Evolutionary conservation across 2,329 filamentous ascomycete genomes (phyloP).

Genomic region (Colletotrichum spaethianum): DNA sequence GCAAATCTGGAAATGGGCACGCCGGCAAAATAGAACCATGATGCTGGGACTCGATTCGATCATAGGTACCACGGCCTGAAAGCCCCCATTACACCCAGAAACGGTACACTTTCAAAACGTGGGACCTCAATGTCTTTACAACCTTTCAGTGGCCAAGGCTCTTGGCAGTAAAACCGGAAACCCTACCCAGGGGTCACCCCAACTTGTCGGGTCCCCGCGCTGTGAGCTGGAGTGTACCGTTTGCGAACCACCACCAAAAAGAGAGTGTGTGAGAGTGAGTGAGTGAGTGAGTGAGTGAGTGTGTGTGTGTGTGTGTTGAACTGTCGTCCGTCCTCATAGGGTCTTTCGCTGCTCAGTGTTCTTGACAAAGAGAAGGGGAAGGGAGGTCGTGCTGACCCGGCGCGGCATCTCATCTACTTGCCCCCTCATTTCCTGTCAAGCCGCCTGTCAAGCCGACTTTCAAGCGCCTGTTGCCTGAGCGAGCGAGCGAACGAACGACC

Average conservation of each 20-base stretch:
- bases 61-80: not conserved
- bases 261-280: too few relatives aligned
- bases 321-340: not conserved
- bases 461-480: not conserved
- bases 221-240: not conserved
- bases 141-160: constrained; percentile 29
- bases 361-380: not conserved
- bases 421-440: not conserved
- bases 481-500: not conserved
- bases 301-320: not conserved
- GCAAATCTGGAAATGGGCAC: not conserved
- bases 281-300: too few relatives aligned
- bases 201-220: constrained; percentile 24
- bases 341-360: not conserved
- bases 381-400: constrained; percentile 35
- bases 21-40: constrained; percentile 27
- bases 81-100: not conserved
- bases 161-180: constrained; percentile 30
- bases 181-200: constrained; percentile 11
- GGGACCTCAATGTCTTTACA: constrained; percentile 4
- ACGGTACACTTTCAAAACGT: not conserved
- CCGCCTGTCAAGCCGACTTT: too few relatives aligned
- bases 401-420: constrained; percentile 34
- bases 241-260: not conserved
- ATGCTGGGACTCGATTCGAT: constrained; percentile 31